Base-by-base conservation (phyloP, 1,139 yeast species). In the Magnusiomyces sp. region DNA sequence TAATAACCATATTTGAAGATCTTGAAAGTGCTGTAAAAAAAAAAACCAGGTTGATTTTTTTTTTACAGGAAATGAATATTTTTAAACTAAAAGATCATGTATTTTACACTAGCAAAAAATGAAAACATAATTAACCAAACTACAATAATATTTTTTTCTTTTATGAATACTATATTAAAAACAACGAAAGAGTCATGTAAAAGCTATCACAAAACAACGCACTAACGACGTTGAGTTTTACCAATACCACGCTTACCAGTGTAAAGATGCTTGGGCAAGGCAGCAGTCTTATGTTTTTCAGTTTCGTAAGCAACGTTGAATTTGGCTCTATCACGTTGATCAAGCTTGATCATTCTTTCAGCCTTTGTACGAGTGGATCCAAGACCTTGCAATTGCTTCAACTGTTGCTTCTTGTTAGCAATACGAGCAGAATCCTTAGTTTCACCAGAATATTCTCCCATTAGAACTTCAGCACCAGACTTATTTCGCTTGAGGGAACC, bases 221-320 rank as follows among this genome's bases (percentile, higher is more conserved):
- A 50, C 43, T 71, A 80, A 72, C 88, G 81, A 68, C 71, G 55
- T 46, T 64, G 64, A 58, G 86, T 84, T 64, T 83, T 83, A 67
- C 96, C 95, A 66, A 80, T 80, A 74, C 95, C 92, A 74, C 97
- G 82, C 78, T 94, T 92, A 72, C 99, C 99, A 64, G 90, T 74
- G 74, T 83, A 86, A 76, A 92, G 76, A 73, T 92, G 98, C 75
- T 89, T 90, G 56, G 97, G 96, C 72, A 88, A 70, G 57, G 86
- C 73, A 52, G 87, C 92, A 54, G 90, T 79, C 53, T 81, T 75
- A 67, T 88, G 95, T 71, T 97, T 83, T 71, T 92, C 99, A 63
- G 87, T 86, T 73, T 94, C 98, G 74, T 97, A 97, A 59, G 80
- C 86, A 71, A 95, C 82, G 42, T 97, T 96, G 65, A 76, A 72